Base-by-base conservation (phyloP, 1,284 basidiomycete species). In the Mycena sp. region DNA sequence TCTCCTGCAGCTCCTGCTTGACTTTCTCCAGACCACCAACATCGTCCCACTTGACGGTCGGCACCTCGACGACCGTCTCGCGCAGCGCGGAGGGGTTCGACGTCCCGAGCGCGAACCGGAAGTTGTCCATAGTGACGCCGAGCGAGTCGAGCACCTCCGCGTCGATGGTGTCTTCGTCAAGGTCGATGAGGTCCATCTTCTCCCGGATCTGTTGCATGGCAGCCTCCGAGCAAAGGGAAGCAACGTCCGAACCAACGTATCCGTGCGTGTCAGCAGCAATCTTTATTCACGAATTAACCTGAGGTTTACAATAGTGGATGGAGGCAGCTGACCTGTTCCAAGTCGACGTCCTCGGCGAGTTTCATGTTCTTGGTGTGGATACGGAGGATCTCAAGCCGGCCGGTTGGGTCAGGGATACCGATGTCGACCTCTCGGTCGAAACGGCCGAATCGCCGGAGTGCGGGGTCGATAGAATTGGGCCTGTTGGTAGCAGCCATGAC, bases 341-440 rank as follows among this genome's bases (percentile, higher is more conserved):
- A 87, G 73, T 99, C 98, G 50, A 99, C 97, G 72, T 99, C 98
- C 62, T 99, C 97, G n/a, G 80, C 88, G 46, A 99, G 86, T 82
- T 99, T 99, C 97, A 99, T 99, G 85, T 99, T 99, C 90, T 99
- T 99, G 63, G 98, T 99, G 85, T 99, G 98, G 69, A 99, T 99
- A 67, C 97, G 93, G 65, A 99, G 89, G 72, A 99, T 99, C 79
- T 99, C 97, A 46, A 99, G 88, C 79, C 97, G 97, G 61, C 98
- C 97, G 64, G 96, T 99, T 0, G 97, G 96, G 92, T 35, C 32
- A 35, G 32, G 32, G 32, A 35, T 35, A 76, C 97, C 95, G 70
- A 99, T 99, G 81, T 99, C 97, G 69, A 99, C 94, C 82, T 99
- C 97, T 76, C 97, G 94, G 81, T 99, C 98, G 81, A 99, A 99